Conservation (phyloP, 148 eudicot species). For the Mesembryanthemum crystallinum region DNA sequence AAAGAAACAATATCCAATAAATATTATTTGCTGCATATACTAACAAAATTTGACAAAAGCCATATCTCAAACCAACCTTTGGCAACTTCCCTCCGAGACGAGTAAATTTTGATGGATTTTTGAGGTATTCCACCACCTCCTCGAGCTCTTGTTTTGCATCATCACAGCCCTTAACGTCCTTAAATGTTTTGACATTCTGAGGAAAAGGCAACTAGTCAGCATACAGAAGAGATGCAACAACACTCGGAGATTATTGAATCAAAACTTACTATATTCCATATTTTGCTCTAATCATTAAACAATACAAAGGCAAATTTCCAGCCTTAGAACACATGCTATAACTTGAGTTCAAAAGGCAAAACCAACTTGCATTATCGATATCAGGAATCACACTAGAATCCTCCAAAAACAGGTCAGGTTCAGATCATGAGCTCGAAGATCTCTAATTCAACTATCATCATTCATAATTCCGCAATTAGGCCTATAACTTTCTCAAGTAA, state of each 20-base stretch:
- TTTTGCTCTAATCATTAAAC: neutral
- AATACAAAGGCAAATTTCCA: neutral
- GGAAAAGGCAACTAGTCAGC: slow-evolving; percentile 19
- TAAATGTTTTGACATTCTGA: slow-evolving; percentile 95
- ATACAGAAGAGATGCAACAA: slow-evolving; percentile 3
- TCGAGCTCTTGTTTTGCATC: slow-evolving; percentile 99
- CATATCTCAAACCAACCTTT: slow-evolving; percentile 53
- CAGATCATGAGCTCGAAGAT: slow-evolving; percentile 4
- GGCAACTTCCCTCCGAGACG: slow-evolving; percentile 98
- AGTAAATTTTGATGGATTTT: slow-evolving; percentile 85
- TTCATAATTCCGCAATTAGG: neutral
- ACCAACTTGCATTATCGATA: neutral
- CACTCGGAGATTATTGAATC: neutral
- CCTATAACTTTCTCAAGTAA: too few species aligned
- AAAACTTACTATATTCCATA: neutral
- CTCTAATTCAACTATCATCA: neutral
- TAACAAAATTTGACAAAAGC: neutral
- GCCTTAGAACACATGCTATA: neutral
- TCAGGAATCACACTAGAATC: neutral
- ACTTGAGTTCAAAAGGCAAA: neutral
- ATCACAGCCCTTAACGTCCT: slow-evolving; percentile 99
- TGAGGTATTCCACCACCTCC: slow-evolving; percentile 97
- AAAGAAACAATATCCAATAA: neutral
- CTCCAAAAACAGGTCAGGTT: neutral
- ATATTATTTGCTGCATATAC: neutral